Base-by-base conservation (phyloP, 2,329 filamentous ascomycete genomes). In the Hymenoscyphus fructigenus region DNA sequence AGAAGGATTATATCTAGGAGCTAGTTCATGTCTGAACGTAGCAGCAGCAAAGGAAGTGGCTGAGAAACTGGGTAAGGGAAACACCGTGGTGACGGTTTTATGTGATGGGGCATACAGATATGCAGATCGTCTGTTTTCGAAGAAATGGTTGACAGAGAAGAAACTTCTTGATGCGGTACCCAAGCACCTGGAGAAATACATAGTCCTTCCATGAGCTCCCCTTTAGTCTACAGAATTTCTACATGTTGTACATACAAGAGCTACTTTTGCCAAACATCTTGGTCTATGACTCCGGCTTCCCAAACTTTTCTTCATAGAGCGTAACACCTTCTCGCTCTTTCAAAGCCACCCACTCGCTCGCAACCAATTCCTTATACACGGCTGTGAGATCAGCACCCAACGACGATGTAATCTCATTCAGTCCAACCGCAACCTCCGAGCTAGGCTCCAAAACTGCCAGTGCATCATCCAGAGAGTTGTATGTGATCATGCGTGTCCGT, bases 21-120 rank as follows among this genome's bases (percentile, higher is more conserved):
- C 95, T 44, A 97, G 92, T 80, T 96, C 92, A 28, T 91, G 92
- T 65, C 82, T 99, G 74, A 99, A 99, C 76, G 95, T 99, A 15
- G 95, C 94, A 6, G 95, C 95, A 0, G 95, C 95, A 17, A 92
- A 94, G 80, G 92, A 98, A 79, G 90, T 97, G 34, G 95, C 95
- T 0, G 88, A 95, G 83, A 92, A 91, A 80, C 80, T 99, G 67
- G 95, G 95, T 36, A 89, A 87, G 71, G 93, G 94, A 10, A 87
- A 94, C 77, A 97, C 91, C 0, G 91, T 99, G 28, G 95, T 98
- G 57, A 99, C 95, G 1, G 86, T 98, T 64, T 84, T 99, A 56
- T 97, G 92, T 75, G 95, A 99, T 76, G 95, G 95, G 66, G 95
- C 95, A n/a, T 98, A 99, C 76, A 83, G 95, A 74, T 99, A 99